Conservation (phyloP, 176 grass and related monocot genomes). For the Elymus sibiricus region DNA sequence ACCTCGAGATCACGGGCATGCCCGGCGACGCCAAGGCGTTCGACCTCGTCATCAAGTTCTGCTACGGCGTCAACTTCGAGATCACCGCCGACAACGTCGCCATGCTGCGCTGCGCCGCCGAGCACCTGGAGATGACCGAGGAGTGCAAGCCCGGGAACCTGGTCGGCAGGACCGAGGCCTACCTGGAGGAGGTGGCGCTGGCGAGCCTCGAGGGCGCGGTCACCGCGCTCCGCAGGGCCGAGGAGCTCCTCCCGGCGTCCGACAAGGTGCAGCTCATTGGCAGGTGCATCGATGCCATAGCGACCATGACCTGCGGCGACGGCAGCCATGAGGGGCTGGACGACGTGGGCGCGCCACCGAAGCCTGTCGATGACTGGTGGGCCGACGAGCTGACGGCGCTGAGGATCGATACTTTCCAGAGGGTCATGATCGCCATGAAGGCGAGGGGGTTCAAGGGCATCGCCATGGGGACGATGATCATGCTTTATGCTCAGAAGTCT, state of each 20-base stretch:
- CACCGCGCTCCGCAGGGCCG: conserved; percentile 61
- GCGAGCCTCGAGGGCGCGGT: conserved; percentile 61
- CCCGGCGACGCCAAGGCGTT: conserved; percentile 68
- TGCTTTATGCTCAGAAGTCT: conserved; percentile 94
- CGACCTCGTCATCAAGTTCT: conserved; percentile 67
- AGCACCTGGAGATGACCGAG: conserved; percentile 90
- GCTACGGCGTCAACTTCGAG: conserved; percentile 70
- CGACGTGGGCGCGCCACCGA: conserved; percentile 22
- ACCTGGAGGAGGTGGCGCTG: conserved; percentile 61
- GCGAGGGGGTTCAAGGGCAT: conserved; percentile 67
- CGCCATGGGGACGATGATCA: conserved; percentile 73
- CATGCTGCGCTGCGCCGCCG: conserved; percentile 66
- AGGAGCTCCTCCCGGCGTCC: conserved; percentile 64
- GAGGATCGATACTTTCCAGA: conserved; percentile 76
- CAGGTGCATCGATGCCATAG: conserved; percentile 68
- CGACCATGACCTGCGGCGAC: conserved; percentile 50
- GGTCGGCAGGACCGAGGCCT: conserved; percentile 47
- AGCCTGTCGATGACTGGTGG: conserved; percentile 65
- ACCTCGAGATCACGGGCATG: conserved; percentile 55
- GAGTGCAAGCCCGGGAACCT: conserved; percentile 53
- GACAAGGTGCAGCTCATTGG: conserved; percentile 63
- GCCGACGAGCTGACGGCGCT: conserved; percentile 74
- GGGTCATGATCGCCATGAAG: conserved; percentile 83
- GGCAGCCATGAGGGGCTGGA: background rate
- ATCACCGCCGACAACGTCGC: conserved; percentile 78